Evolutionary conservation across 2,329 filamentous ascomycete species (phyloP).

Genomic region (Metarhizium humberi): DNA sequence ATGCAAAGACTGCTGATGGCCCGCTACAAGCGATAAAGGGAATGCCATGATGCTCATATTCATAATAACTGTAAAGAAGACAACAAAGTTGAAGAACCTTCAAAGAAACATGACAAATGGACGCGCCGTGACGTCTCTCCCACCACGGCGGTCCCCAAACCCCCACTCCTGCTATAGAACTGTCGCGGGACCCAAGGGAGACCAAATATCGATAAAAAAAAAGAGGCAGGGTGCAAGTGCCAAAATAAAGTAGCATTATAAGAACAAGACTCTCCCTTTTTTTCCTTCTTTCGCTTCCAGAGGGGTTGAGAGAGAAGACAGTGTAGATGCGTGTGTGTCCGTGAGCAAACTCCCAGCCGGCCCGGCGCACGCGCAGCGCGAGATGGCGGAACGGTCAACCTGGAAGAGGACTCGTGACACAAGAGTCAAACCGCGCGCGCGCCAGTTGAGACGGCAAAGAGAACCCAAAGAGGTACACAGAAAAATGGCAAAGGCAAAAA

Average conservation of each 20-base stretch:
- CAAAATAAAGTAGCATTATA: background rate
- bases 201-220: background rate
- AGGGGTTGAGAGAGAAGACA: constrained; percentile 58
- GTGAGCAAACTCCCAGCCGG: constrained; percentile 14
- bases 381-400: background rate
- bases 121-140: constrained; percentile 52
- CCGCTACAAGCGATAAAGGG: background rate
- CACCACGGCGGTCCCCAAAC: constrained; percentile 36
- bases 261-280: background rate
- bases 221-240: background rate
- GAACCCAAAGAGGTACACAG: background rate
- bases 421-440: background rate
- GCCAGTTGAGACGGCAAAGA: background rate
- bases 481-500: constrained; percentile 1
- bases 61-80: constrained; percentile 12
- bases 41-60: constrained; percentile 16
- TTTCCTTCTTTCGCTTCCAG: constrained; percentile 5
- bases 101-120: constrained; percentile 9
- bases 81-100: constrained; percentile 1
- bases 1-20: constrained; percentile 2
- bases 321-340: constrained; percentile 23
- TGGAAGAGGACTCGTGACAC: background rate
- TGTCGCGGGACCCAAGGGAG: constrained; percentile 35
- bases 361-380: background rate
- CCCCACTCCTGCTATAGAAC: constrained; percentile 25